Conservation (phyloP, 1,284 basidiomycete genomes). For the Vanrija humicola region DNA sequence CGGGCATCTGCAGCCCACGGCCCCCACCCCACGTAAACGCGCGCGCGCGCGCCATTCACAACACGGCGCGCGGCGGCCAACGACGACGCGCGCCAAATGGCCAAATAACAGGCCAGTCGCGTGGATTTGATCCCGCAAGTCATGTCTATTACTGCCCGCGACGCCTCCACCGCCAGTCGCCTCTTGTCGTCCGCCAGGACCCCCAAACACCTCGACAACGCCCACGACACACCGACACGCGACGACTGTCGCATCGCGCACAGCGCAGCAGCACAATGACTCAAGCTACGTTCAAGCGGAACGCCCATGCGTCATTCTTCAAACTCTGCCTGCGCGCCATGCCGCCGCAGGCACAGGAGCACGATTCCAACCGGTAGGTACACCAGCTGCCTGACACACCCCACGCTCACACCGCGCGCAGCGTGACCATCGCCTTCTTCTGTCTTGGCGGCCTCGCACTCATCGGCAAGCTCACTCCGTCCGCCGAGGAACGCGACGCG, state of each 20-base stretch:
- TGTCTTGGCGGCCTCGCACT: conserved; percentile 74
- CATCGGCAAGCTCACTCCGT: conserved; percentile 58
- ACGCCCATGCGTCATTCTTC: conserved; percentile 46
- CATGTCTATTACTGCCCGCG: too few relatives aligned
- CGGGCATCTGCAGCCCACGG: too few relatives aligned
- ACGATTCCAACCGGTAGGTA: conserved; percentile 47
- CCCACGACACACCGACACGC: background rate
- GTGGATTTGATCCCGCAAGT: too few relatives aligned
- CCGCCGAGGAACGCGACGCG: conserved; percentile 54
- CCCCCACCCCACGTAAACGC: too few relatives aligned
- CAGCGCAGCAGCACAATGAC: conserved; percentile 3
- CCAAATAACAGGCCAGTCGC: too few relatives aligned
- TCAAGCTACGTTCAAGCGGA: conserved; percentile 46
- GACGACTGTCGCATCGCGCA: background rate
- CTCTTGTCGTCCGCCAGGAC: too few relatives aligned
- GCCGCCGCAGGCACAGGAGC: conserved; percentile 36
- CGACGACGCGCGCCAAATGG: too few relatives aligned
- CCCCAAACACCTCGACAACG: too few relatives aligned
- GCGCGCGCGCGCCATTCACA: too few relatives aligned
- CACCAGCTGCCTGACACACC: background rate
- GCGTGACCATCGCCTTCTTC: conserved; percentile 79
- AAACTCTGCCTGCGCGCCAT: conserved; percentile 40
- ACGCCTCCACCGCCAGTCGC: too few relatives aligned
- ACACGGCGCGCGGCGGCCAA: too few relatives aligned
- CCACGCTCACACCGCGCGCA: conserved; percentile 33